Base-by-base conservation (phyloP, 805 yeast genomes). In the Starmerella gropengiesseri region DNA sequence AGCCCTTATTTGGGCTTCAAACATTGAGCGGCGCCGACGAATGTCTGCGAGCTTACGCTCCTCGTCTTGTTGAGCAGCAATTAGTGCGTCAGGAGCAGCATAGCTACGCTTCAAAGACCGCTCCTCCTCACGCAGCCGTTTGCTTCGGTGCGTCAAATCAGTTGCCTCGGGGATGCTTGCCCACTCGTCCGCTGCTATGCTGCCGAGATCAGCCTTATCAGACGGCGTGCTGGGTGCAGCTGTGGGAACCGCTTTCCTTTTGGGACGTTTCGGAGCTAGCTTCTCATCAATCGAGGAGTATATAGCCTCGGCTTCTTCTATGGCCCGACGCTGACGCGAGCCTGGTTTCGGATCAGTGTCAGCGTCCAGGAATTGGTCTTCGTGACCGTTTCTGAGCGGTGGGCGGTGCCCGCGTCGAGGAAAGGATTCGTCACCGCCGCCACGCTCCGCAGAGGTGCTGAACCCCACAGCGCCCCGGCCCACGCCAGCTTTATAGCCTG, bases 391-490 rank as follows among this genome's bases (percentile, higher is more conserved):
- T 4, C 26, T 20, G 9, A 14, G n/a, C n/a, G 12, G n/a, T 7
- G 8, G 31, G 19, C 20, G 29, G 21, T 4, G n/a, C n/a, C n/a
- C n/a, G n/a, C 20, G 37, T 20, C 37, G 18, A 8, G 29, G 29
- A 6, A 34, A 23, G 13, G 21, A 20, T 20, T 34, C 28, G 6
- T 20, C 14, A 19, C 36, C 20, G 14, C 37, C 37, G 14, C 37
- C 37, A 14, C 37, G 37, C 37, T 34, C 37, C 14, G 28, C 37
- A 13, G 28, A 14, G 6, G 37, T 34, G 20, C 37, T 34, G 20
- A 91, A 87, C 5, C 96, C 97, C 1, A 83, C 74, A 1, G 96
- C 97, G 21, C 98, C 98, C 57, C 98, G 69, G 0, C 96, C 97
- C 7, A 86, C 62, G 20, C 98, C 98, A 3, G 97, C 81, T 31